Base-by-base conservation (phyloP, 2,329 filamentous ascomycete species). In the Paecilomyces sp. region DNA sequence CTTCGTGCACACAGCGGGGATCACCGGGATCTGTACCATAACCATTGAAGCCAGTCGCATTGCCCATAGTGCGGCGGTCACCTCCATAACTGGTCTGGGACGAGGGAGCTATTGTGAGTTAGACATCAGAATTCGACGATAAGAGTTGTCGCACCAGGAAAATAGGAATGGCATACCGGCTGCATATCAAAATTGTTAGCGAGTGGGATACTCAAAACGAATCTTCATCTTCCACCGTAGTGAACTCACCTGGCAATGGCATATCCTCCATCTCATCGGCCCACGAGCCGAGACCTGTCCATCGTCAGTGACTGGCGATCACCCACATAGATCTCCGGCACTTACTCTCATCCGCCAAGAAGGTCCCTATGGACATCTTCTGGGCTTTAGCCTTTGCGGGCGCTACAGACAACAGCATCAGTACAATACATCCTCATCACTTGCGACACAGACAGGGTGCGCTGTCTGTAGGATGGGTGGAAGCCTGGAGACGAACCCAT, bases 311-410 rank as follows among this genome's bases (percentile, higher is more conserved):
- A 69, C 63, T 65, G 64, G 62, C 61, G 61, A 60, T 58, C 47
- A 55, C 55, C 57, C 55, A 24, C 34, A 52, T 53, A 18, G 58
- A 62, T 58, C 53, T 53, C 54, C 24, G 52, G 57, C 57, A 83
- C 91, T 79, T 84, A 97, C 93, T 88, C 79, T 91, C 85, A 78
- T 97, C 91, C 75, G 85, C 84, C 83, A 99, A 85, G 85, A 99
- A 99, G 80, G 91, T 90, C 83, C 91, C 91, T 75, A 97, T 88
- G 83, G 90, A 91, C 90, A 99, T 93, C 85, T 95, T 99, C 87
- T 96, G 89, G 78, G 86, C 84, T 80, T 96, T 88, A 82, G 91
- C 90, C 83, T 95, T 95, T 78, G 92, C 90, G 68, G 92, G 93
- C 85, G 90, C 92, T 96, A 73, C 62, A 74, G 55, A 59, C 57